Evolutionary conservation across 1,139 yeast genomes (phyloP).

Genomic region (Magnusiomyces suaveolens): DNA sequence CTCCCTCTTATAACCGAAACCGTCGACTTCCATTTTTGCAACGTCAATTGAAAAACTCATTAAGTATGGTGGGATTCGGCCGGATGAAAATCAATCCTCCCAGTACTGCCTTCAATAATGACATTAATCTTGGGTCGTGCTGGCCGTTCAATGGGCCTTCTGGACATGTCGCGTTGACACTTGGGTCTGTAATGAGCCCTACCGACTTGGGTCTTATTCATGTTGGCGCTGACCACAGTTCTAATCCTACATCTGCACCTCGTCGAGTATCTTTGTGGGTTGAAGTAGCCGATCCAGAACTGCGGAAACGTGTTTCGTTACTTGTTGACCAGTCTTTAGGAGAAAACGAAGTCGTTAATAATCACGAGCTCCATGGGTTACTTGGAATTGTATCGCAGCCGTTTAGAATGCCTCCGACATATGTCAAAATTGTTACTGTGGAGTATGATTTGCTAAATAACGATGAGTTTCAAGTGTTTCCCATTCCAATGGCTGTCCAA

Average conservation of each 20-base stretch:
- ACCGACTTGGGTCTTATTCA: conserved; percentile 29
- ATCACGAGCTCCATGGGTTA: background rate
- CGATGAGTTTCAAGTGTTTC: conserved; percentile 27
- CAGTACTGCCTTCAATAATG: conserved; percentile 23
- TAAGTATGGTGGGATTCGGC: conserved; percentile 22
- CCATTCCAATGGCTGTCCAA: conserved; percentile 21
- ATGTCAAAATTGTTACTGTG: conserved; percentile 23
- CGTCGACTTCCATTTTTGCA: conserved; percentile 16
- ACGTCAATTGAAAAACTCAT: conserved; percentile 15
- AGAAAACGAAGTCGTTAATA: conserved; percentile 1
- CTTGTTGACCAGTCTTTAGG: conserved; percentile 9
- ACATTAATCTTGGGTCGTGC: conserved; percentile 27
- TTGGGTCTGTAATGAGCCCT: conserved; percentile 23
- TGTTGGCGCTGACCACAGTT: conserved; percentile 24
- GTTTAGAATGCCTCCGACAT: conserved; percentile 16
- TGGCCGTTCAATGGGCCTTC: conserved; percentile 31
- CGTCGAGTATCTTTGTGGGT: conserved; percentile 28
- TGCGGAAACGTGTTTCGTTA: conserved; percentile 13
- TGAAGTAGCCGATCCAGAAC: conserved; percentile 18
- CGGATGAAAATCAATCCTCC: conserved; percentile 22
- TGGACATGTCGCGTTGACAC: conserved; percentile 27
- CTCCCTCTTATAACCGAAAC: conserved; percentile 23
- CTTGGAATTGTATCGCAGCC: background rate
- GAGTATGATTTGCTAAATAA: conserved; percentile 24
- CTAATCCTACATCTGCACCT: conserved; percentile 28